Evolutionary conservation across 176 grass and related monocot species (phyloP).

Genomic region (Puya raimondii): DNA sequence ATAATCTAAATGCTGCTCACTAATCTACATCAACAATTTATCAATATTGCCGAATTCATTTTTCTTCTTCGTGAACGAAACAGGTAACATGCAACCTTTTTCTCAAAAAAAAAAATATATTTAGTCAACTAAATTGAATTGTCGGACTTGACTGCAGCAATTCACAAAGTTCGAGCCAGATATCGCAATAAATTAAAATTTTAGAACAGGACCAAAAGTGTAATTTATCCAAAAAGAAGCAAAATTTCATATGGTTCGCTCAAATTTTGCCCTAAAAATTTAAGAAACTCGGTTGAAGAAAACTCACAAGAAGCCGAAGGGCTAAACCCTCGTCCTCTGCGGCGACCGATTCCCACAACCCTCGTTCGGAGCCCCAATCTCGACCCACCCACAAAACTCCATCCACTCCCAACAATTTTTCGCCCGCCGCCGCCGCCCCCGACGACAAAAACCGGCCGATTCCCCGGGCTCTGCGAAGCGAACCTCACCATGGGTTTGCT

Average conservation of each 20-base stretch:
- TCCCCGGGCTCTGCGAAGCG: neutral
- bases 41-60: no score
- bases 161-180: no score
- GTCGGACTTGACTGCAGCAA: no score
- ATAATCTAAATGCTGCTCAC: no score
- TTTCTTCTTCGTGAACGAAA: no score
- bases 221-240: neutral
- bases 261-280: neutral
- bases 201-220: no score
- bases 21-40: no score
- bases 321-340: slow-evolving; percentile 13
- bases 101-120: no score
- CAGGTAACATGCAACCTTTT: no score
- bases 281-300: neutral
- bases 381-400: slow-evolving; percentile 16
- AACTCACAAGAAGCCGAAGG: slow-evolving; percentile 29
- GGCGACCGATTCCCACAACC: neutral
- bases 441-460: neutral
- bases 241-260: no score
- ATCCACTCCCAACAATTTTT: neutral
- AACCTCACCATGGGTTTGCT: neutral
- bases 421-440: neutral
- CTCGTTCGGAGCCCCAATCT: slow-evolving; percentile 4
- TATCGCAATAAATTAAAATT: no score
- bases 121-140: no score